Evolutionary conservation across 768 basidiomycete genomes (phyloP).

Genomic region (Leccinum barrowsii): DNA sequence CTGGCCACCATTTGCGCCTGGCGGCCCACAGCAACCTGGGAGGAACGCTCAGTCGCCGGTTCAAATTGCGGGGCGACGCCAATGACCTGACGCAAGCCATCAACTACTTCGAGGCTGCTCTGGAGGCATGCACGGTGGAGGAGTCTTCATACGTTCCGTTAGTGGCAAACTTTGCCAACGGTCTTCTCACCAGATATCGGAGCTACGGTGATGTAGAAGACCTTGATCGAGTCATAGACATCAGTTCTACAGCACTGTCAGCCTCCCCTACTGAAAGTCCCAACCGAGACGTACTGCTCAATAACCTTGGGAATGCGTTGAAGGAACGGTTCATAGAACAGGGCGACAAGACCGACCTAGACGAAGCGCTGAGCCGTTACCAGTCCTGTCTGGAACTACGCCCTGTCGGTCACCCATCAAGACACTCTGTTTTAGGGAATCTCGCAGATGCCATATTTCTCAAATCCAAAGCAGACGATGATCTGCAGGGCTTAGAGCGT

Average conservation of each 20-base stretch:
- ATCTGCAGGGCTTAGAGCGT: conserved; percentile 24
- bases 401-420: conserved; percentile 17
- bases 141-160: conserved; percentile 14
- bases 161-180: conserved; percentile 14
- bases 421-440: conserved; percentile 9
- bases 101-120: conserved; percentile 7
- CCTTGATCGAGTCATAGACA: conserved; percentile 17
- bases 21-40: conserved; percentile 17
- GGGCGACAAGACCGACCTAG: conserved; percentile 17
- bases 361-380: conserved; percentile 12
- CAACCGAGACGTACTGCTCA: conserved; percentile 20
- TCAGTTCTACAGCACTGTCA: conserved; percentile 6
- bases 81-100: conserved; percentile 24
- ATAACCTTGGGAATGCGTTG: conserved; percentile 19
- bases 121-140: conserved; percentile 11
- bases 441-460: conserved; percentile 20
- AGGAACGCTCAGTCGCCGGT: conserved; percentile 17
- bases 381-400: conserved; percentile 21
- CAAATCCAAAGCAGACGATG: conserved; percentile 24
- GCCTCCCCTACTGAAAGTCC: conserved; percentile 1
- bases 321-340: conserved; percentile 13
- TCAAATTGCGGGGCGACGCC: conserved; percentile 16
- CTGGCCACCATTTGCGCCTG: conserved; percentile 18
- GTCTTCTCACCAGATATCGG: conserved; percentile 20
- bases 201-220: conserved; percentile 18